Percentiles rank a stretch among this genome's conserved stretches.
Conservation (phyloP, 2,329 filamentous ascomycete genomes). For the Colletotrichum lentis region DNA sequence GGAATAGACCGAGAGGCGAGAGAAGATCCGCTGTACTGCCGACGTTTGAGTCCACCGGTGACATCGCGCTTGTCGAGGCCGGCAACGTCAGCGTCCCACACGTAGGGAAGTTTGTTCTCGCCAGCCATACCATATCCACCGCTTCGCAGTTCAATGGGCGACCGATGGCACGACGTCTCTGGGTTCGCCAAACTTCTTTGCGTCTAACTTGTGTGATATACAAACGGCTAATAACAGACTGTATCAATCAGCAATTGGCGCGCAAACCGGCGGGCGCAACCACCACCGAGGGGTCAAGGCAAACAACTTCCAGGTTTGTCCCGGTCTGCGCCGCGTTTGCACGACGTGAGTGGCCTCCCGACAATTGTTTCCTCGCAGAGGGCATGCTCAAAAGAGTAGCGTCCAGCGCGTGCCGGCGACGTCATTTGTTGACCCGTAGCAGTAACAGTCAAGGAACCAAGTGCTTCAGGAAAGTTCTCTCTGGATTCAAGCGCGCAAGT, state of each 20-base stretch:
- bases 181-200: neutral
- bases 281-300: neutral
- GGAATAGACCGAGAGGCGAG: neutral
- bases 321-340: neutral
- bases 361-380: neutral
- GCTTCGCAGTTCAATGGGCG: neutral
- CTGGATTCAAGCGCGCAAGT: neutral
- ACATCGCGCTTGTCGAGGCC: neutral
- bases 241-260: neutral
- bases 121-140: neutral
- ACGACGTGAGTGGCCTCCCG: neutral
- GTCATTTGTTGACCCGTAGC: no score
- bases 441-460: neutral
- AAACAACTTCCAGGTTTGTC: neutral
- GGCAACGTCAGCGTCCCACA: neutral
- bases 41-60: neutral
- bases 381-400: neutral
- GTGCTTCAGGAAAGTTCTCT: neutral
- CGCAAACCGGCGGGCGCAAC: conserved; percentile 1
- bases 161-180: neutral
- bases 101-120: neutral
- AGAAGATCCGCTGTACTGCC: neutral
- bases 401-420: neutral
- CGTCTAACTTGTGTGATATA: neutral
- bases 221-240: neutral